Conservation (phyloP, 805 yeast genomes). For the Wickerhamiella azymoides region DNA sequence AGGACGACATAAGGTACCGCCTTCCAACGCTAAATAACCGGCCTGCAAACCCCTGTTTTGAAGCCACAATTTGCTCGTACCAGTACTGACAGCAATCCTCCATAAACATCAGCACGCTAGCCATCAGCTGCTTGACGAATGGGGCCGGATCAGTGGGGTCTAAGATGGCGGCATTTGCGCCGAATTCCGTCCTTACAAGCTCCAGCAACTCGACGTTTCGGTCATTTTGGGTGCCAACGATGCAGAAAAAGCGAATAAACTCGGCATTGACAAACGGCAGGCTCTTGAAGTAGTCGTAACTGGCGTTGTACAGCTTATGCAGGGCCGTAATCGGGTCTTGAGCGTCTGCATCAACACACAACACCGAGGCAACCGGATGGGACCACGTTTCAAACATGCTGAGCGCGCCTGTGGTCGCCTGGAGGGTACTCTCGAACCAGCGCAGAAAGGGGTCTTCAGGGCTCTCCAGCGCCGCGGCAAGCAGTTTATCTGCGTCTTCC, state of each 20-base stretch:
- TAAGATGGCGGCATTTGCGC: slow-evolving; percentile 23
- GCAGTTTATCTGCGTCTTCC: slow-evolving; percentile 10
- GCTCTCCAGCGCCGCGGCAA: slow-evolving; percentile 8
- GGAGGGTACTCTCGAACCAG: slow-evolving; percentile 5
- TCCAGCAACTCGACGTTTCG: slow-evolving; percentile 29
- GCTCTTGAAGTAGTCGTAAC: slow-evolving; percentile 25
- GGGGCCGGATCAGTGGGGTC: slow-evolving; percentile 30
- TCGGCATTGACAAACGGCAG: slow-evolving; percentile 57
- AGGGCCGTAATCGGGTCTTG: slow-evolving; percentile 46
- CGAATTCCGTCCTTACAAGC: slow-evolving; percentile 28
- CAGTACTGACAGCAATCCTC: slow-evolving; percentile 63
- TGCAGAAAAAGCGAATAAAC: slow-evolving; percentile 40
- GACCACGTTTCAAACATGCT: slow-evolving; percentile 48
- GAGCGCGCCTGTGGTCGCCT: background rate
- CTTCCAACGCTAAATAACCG: slow-evolving; percentile 55
- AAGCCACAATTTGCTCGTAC: slow-evolving; percentile 71
- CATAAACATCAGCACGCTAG: slow-evolving; percentile 65
- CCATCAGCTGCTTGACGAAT: slow-evolving; percentile 35
- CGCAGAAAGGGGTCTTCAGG: background rate
- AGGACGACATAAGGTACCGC: slow-evolving; percentile 32
- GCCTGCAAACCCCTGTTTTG: slow-evolving; percentile 63
- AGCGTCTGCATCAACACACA: slow-evolving; percentile 48
- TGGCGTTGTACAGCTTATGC: slow-evolving; percentile 35
- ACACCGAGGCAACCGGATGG: slow-evolving; percentile 69
- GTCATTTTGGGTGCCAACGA: slow-evolving; percentile 34